These are phyloP conservation scores for Thalassiosira hispida DNA, from an alignment of 352 stramenopile species.

Conservation along the genomic window DNA sequence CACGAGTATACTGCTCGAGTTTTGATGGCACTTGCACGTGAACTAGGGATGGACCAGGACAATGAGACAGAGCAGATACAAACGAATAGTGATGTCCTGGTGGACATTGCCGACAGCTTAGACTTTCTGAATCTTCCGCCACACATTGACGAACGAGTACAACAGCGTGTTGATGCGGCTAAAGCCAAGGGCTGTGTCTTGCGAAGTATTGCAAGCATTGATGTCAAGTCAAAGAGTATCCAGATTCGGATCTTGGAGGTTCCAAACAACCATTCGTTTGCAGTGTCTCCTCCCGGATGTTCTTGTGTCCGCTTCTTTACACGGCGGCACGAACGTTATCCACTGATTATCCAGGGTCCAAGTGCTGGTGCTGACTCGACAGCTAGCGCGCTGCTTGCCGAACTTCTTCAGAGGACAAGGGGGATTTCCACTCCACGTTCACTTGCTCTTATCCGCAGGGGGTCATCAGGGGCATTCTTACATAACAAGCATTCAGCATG, in stretches of 20 bases:
- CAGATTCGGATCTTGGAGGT: constrained; percentile 71
- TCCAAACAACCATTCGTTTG: constrained; percentile 71
- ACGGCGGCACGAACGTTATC: constrained; percentile 62
- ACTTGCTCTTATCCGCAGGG: constrained; percentile 29
- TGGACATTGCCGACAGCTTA: constrained; percentile 29
- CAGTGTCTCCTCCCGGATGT: constrained; percentile 60
- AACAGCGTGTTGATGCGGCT: constrained; percentile 61
- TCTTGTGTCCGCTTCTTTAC: constrained; percentile 79
- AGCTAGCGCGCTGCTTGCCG: constrained; percentile 72
- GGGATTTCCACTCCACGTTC: constrained; percentile 50
- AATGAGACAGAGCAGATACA: constrained; percentile 82
- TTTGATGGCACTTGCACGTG: constrained; percentile 91
- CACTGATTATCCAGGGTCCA: constrained; percentile 73
- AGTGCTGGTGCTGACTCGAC: constrained; percentile 70
- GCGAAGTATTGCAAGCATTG: constrained; percentile 82
- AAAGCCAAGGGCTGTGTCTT: constrained; percentile 65
- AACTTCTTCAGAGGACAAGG: constrained; percentile 69
- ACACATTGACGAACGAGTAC: constrained; percentile 57
- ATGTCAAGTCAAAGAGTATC: constrained; percentile 58
- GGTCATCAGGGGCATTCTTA: constrained; percentile 17
- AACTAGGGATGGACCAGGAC: constrained; percentile 90
- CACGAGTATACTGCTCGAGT: constrained; percentile 90
- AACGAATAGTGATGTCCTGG: constrained; percentile 49
- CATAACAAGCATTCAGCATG: constrained; percentile 15
- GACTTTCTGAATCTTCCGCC: constrained; percentile 49